Evolutionary conservation across 2,329 filamentous ascomycete genomes (phyloP), one percentile per base, ranked within the genome.

Genomic region (Alternaria rosae): DNA sequence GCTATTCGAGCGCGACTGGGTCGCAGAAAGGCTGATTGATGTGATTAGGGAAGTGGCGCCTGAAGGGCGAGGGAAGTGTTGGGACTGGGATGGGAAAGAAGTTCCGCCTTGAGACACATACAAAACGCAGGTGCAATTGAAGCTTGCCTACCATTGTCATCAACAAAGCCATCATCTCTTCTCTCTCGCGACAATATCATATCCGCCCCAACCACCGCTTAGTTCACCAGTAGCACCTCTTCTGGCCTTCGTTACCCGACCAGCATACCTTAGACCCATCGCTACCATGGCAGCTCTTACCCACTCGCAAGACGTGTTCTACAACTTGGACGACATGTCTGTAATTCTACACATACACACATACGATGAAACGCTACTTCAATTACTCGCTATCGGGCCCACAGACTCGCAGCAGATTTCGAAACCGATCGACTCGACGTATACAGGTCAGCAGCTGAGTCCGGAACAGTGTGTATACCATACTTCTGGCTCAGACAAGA

Each of bases 31-130:
- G 75, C 79, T 95, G 79, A 76, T 89, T 25, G 81, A 85, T 32
- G 87, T 94, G 8, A 80, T 94, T 55, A 85, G 86, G 35, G 86
- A 90, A 61, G 88, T 92, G 56, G 92, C 92, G 0, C 82, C 75
- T 38, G 71, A 76, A 15, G 76, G 77, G 32, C 63, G 78, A 45
- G 78, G 79, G 5, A 78, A 64, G 66, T 80, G 76, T 67, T 80
- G 77, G 77, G 79, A 80, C 60, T 81, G 74, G 76, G 71, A 76
- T 60, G 75, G 76, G 30, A 78, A 78, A 61, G 78, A 80, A 62
- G 73, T 81, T 17, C 64, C 67, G 21, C 78, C 79, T 35, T 80
- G 66, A 78, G 54, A 10, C 13, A 12, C 7, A 53, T 42, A 35
- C n/a, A 51, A 11, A 17, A 48, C 20, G 54, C 50, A 62, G 35